Conservation (phyloP, 1,284 basidiomycete genomes). For the Cerioporus squamosus region DNA sequence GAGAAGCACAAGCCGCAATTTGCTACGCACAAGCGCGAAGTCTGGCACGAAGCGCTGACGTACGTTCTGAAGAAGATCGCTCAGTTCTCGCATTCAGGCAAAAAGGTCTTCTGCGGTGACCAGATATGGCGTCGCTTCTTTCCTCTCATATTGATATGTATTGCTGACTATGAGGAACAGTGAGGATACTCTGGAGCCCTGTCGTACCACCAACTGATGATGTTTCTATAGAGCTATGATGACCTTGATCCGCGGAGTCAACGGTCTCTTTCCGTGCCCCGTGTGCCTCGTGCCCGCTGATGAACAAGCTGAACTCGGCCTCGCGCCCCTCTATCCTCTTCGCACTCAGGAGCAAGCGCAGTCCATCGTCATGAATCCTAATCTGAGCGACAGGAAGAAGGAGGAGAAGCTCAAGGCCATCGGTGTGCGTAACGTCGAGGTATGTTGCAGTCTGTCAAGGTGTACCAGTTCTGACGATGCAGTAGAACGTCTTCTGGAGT, state of each 20-base stretch:
- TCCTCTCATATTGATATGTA: constrained; percentile 35
- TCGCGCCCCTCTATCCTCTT: background rate
- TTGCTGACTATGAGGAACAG: constrained; percentile 38
- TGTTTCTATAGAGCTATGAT: constrained; percentile 16
- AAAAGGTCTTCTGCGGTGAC: constrained; percentile 29
- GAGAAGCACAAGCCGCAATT: constrained; percentile 22
- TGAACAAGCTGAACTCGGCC: background rate
- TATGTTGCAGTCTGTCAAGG: constrained; percentile 20
- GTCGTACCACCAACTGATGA: background rate
- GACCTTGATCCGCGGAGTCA: constrained; percentile 19
- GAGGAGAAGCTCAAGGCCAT: constrained; percentile 28
- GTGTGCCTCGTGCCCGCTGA: constrained; percentile 21
- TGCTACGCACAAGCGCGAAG: constrained; percentile 28
- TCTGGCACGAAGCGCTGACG: constrained; percentile 34
- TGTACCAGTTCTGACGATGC: background rate
- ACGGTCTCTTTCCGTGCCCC: constrained; percentile 18
- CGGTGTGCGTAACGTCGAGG: constrained; percentile 36
- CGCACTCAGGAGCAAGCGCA: background rate
- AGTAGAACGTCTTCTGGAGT: background rate
- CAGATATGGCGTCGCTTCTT: constrained; percentile 22
- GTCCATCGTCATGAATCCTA: background rate
- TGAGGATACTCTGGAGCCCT: constrained; percentile 2
- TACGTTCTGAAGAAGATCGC: constrained; percentile 20
- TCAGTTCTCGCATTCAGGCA: constrained; percentile 24
- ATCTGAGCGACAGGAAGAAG: background rate